Base-by-base conservation (phyloP, 106 monocot genomes). In the Dendrobium chrysotoxum region DNA sequence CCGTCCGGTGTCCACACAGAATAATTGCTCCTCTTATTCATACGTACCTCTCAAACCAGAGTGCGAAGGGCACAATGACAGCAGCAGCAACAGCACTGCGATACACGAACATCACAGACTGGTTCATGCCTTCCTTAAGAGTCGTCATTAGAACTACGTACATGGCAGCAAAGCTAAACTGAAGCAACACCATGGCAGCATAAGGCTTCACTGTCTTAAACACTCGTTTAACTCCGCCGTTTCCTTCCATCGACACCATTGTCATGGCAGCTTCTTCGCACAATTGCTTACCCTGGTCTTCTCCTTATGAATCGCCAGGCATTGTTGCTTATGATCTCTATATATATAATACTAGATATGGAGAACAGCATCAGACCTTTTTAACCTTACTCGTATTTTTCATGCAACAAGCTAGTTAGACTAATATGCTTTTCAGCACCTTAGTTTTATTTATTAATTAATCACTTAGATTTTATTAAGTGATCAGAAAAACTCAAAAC, bases 31-130 rank as follows among this genome's bases (percentile, higher is more conserved):
- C 35, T 35, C 35, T 35, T 3, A 35, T 35, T 35, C 11, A 53
- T 26, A 57, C n/a, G n/a, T 12, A 89, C 91, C 91, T 82, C 81
- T 91, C 91, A 53, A 91, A 78, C 54, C 75, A 86, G 35, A 86
- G 81, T 12, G 91, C 91, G 64, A 88, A 91, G 0, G 91, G 91
- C 9, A 88, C 88, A 28, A 91, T 86, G 72, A 88, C 81, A 1
- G 75, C 76, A 18, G 86, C 80, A 10, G 91, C 88, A 47, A 84
- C 31, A n/a, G 79, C 80, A 53, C 88, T 88, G 9, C 91, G 82
- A 75, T 91, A 88, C 28, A 91, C 91, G 7, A 91, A 88, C 12
- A 91, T 82, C 53, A 91, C 88, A 58, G 81, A 91, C 26, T 91
- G 91, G 67, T 66, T 86, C 91, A 91, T 86, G 26, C 91, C 91